Evolutionary conservation across 2,329 filamentous ascomycete genomes (phyloP).

Genomic region (Hirsutella thompsonii): DNA sequence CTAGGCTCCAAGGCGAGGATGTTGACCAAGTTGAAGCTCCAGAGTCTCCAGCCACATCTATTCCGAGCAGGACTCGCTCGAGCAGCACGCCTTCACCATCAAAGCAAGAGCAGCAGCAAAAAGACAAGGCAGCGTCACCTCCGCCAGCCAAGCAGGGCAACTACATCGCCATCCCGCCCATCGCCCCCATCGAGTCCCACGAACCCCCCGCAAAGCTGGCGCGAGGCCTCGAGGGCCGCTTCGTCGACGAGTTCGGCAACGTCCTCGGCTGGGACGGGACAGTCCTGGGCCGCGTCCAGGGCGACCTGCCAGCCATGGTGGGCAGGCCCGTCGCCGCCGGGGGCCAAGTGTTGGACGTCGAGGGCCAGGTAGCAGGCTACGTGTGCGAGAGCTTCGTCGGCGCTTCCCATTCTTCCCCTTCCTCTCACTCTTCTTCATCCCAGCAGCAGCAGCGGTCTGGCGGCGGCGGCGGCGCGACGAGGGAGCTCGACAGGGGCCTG

Average conservation of each 20-base stretch:
- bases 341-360: conserved; percentile 54
- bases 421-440: conserved; percentile 12
- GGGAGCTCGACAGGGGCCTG: conserved; percentile 37
- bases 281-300: conserved; percentile 37
- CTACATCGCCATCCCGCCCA: conserved; percentile 24
- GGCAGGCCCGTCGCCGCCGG: conserved; percentile 30
- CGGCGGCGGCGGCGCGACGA: conserved; percentile 14
- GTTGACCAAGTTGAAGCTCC: too few species aligned
- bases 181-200: conserved; percentile 23
- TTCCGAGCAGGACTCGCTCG: too few species aligned
- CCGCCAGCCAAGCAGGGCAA: neutral
- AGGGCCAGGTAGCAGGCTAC: conserved; percentile 68
- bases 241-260: conserved; percentile 41
- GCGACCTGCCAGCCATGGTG: conserved; percentile 42
- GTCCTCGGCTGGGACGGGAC: conserved; percentile 35
- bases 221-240: conserved; percentile 30
- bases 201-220: conserved; percentile 14
- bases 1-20: too few species aligned
- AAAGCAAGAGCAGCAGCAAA: neutral
- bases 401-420: conserved; percentile 20
- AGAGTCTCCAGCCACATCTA: too few species aligned
- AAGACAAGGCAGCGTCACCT: neutral
- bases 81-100: neutral
- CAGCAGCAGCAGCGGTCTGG: neutral
- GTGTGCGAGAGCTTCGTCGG: conserved; percentile 46